phyloP scores from a whole-genome alignment of 495 filamentous ascomycete genomes.

The Astrocystis sublimbata region DNA sequence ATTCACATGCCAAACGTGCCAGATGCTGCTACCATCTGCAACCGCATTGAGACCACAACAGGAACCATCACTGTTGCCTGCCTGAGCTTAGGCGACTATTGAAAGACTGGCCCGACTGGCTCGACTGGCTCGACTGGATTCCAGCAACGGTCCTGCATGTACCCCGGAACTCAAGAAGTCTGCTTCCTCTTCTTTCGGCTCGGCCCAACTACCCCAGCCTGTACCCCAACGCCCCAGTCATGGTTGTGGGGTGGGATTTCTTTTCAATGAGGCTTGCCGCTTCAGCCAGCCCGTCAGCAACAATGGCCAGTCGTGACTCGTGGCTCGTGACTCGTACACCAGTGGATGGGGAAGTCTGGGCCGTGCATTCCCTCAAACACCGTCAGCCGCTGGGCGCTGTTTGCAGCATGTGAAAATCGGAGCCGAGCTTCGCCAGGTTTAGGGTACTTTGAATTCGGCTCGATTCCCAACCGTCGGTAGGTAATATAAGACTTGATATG shows the following conservation, averaged over 20 bases:
- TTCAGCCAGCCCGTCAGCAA: conserved; percentile 2
- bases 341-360: background rate
- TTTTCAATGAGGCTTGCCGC: background rate
- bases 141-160: background rate
- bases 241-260: background rate
- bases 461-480: background rate
- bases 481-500: background rate
- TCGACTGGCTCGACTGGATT: too few species aligned
- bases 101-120: too few species aligned
- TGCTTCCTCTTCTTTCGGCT: background rate
- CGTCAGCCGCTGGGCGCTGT: conserved; percentile 3
- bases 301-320: background rate
- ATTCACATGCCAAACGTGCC: conserved; percentile 9
- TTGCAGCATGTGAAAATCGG: conserved; percentile 15
- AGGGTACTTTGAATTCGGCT: too few species aligned
- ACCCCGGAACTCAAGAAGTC: conserved; percentile 1
- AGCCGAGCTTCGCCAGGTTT: conserved; percentile 18
- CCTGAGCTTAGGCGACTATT: background rate
- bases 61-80: background rate
- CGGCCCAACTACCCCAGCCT: too few species aligned
- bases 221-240: too few species aligned
- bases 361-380: background rate
- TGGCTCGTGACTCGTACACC: conserved; percentile 8
- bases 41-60: background rate
- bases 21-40: background rate